These are phyloP conservation scores for Halteria grandinella DNA, from an alignment of 73 alveolate species.

Conservation along the genomic window DNA sequence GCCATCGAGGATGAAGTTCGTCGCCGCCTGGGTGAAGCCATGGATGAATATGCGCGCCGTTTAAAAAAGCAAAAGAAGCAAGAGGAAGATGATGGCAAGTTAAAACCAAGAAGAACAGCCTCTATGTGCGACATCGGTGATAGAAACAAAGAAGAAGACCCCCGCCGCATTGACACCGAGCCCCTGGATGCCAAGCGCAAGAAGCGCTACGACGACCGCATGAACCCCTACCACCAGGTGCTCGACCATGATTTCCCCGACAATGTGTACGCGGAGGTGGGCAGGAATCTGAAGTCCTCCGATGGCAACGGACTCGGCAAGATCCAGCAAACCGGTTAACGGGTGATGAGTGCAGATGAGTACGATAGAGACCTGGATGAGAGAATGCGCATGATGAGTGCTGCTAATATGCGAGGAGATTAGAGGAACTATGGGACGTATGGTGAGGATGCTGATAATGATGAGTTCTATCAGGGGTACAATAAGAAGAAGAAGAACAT, in stretches of 20 bases:
- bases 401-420: neutral
- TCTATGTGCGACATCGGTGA: slow-evolving; percentile 33
- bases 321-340: neutral
- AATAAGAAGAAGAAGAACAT: neutral
- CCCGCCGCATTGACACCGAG: slow-evolving; percentile 24
- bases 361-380: neutral
- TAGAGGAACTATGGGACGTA: neutral
- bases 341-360: neutral
- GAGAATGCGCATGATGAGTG: neutral
- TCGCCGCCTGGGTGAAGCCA: no score
- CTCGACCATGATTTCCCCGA: slow-evolving; percentile 36
- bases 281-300: no score
- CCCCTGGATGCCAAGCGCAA: slow-evolving; percentile 30
- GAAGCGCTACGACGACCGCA: slow-evolving; percentile 21
- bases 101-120: slow-evolving; percentile 2
- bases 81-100: no score
- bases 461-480: neutral
- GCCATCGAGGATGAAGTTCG: no score
- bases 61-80: no score
- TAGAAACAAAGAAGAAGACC: slow-evolving; percentile 34
- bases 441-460: neutral
- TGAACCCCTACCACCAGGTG: slow-evolving; percentile 10
- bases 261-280: slow-evolving; percentile 1
- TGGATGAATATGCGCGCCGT: no score
- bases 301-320: neutral